Percentiles rank a stretch among this genome's conserved stretches.
phyloP scores from a whole-genome alignment of 1,284 basidiomycete genomes.

The Cryptococcus jaspeensis region DNA sequence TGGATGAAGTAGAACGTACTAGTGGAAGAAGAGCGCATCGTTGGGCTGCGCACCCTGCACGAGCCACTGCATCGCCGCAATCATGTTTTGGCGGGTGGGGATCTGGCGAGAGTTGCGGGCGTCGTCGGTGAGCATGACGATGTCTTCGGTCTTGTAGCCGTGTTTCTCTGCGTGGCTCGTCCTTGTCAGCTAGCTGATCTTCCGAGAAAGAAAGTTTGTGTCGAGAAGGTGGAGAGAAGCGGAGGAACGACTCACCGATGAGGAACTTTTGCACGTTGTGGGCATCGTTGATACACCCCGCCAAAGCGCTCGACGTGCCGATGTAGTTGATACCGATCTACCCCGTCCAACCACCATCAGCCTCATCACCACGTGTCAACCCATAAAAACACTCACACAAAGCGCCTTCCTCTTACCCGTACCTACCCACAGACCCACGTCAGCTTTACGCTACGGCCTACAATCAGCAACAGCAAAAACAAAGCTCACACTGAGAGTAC shows the following conservation, averaged over 20 bases:
- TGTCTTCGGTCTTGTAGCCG: constrained; percentile 74
- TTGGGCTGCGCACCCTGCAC: constrained; percentile 72
- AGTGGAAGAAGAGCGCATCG: constrained; percentile 88
- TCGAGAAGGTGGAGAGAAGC: neutral
- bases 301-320: constrained; percentile 30
- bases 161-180: constrained; percentile 52
- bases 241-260: constrained; percentile 53
- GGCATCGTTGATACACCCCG: constrained; percentile 87
- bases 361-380: neutral
- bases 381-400: constrained; percentile 24
- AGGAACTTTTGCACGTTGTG: constrained; percentile 73
- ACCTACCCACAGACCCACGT: constrained; percentile 11
- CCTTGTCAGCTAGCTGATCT: neutral
- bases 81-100: constrained; percentile 80
- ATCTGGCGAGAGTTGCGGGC: constrained; percentile 60
- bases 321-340: constrained; percentile 51
- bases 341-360: neutral
- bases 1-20: constrained; percentile 24
- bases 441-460: neutral
- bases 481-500: constrained; percentile 69
- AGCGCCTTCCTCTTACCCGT: constrained; percentile 76
- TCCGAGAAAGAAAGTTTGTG: neutral
- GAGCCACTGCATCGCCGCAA: constrained; percentile 86
- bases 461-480: neutral
- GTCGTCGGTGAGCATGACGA: constrained; percentile 85